Conservation (phyloP, 179 eudicot species). For the Spergularia azorica region DNA sequence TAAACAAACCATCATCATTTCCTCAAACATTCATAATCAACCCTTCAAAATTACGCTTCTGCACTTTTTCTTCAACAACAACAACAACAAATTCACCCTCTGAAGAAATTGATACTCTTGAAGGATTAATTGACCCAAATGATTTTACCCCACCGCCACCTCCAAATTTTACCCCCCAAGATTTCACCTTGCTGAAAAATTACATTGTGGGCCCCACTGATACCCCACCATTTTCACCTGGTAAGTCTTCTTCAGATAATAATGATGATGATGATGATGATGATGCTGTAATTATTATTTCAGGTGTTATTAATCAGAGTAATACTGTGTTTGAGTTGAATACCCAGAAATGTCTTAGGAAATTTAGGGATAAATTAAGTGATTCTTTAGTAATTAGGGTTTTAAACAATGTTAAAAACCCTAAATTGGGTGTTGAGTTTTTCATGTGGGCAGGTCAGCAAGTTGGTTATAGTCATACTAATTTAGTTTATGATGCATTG, state of each 20-base stretch:
- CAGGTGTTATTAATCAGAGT: conserved; percentile 45
- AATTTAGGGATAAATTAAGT: conserved; percentile 57
- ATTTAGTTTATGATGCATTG: conserved; percentile 59
- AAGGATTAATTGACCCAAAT: conserved; percentile 37
- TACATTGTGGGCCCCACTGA: conserved; percentile 14
- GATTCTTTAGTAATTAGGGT: conserved; percentile 65
- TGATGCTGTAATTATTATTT: conserved; percentile 46
- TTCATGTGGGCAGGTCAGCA: conserved; percentile 91
- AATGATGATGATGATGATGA: background rate
- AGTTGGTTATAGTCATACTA: conserved; percentile 69
- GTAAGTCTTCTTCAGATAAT: conserved; percentile 34
- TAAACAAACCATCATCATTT: conserved; percentile 16
- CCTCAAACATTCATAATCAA: conserved; percentile 10
- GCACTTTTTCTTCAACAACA: conserved; percentile 15
- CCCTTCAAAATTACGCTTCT: background rate
- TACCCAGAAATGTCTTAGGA: conserved; percentile 60
- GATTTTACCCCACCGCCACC: background rate
- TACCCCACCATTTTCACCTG: conserved; percentile 16
- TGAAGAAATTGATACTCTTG: conserved; percentile 28
- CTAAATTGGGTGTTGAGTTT: conserved; percentile 69
- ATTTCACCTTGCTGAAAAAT: conserved; percentile 40
- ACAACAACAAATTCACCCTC: conserved; percentile 29
- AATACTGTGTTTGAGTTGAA: conserved; percentile 42
- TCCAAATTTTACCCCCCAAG: conserved; percentile 26
- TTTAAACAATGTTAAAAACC: conserved; percentile 51